phyloP scores from a whole-genome alignment of 1,139 yeast species.

The Komagataea norvegica region DNA sequence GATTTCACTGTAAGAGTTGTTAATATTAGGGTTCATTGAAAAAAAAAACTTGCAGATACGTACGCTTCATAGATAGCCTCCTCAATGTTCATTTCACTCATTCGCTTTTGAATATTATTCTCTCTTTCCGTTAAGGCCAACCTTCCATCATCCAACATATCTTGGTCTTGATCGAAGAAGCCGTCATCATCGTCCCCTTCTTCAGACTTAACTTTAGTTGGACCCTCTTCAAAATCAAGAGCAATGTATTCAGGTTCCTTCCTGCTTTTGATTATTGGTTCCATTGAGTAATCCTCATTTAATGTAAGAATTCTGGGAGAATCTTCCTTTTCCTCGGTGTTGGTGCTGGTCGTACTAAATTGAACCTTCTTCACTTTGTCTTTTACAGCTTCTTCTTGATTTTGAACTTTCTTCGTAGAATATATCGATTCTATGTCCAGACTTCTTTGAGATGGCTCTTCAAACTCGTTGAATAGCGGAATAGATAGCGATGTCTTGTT shows the following conservation, averaged over 20 bases:
- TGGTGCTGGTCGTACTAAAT: too few species aligned
- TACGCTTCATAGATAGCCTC: constrained; percentile 34
- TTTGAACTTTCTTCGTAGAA: not conserved
- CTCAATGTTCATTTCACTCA: constrained; percentile 35
- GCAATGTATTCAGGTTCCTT: constrained; percentile 5
- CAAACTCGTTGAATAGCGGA: constrained; percentile 9
- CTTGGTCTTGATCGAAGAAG: constrained; percentile 27
- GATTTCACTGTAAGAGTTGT: constrained; percentile 27
- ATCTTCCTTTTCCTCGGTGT: too few species aligned
- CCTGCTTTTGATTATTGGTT: not conserved
- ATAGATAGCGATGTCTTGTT: constrained; percentile 2
- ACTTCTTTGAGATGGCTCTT: not conserved
- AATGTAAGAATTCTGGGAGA: not conserved
- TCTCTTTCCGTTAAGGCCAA: constrained; percentile 33
- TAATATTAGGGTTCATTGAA: constrained; percentile 17
- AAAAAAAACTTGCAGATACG: too few species aligned
- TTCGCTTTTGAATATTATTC: constrained; percentile 22
- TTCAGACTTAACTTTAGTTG: not conserved
- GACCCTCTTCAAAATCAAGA: not conserved
- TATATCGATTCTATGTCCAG: too few species aligned
- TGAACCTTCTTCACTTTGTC: too few species aligned
- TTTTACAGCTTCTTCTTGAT: not conserved
- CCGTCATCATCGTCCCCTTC: constrained; percentile 29
- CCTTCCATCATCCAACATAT: constrained; percentile 31
- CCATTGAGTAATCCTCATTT: not conserved